A percentile compares a stretch with the other conserved stretches of the same genome.
phyloP scores from a whole-genome alignment of 2,329 filamentous ascomycete species.

The Botryotinia calthae region DNA sequence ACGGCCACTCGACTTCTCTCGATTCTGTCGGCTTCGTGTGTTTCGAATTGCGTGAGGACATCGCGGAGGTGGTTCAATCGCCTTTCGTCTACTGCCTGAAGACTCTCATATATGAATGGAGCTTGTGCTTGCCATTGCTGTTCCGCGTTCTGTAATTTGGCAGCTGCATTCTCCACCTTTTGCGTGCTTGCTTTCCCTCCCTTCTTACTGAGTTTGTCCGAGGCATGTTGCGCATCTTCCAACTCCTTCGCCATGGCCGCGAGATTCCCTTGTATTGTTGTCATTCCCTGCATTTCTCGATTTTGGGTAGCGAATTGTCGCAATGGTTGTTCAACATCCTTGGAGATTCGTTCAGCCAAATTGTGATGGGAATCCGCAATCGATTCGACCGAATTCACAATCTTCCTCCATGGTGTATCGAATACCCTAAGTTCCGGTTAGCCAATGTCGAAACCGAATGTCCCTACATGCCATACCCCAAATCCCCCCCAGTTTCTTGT shows the following conservation, averaged over 20 bases:
- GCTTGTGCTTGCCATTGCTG: slow-evolving; percentile 92
- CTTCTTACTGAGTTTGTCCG: slow-evolving; percentile 80
- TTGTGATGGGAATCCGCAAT: slow-evolving; percentile 81
- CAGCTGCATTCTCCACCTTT: slow-evolving; percentile 72
- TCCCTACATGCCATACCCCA: slow-evolving; percentile 69
- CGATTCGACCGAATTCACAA: slow-evolving; percentile 74
- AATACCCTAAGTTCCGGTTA: slow-evolving; percentile 66
- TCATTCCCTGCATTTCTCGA: slow-evolving; percentile 74
- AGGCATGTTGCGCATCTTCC: slow-evolving; percentile 77
- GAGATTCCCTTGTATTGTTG: slow-evolving; percentile 78
- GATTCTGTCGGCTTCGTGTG: slow-evolving; percentile 84
- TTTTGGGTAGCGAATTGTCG: slow-evolving; percentile 71
- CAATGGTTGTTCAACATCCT: slow-evolving; percentile 81
- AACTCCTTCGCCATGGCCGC: slow-evolving; percentile 78
- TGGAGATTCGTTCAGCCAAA: slow-evolving; percentile 78
- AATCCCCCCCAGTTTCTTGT: slow-evolving; percentile 72
- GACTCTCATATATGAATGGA: slow-evolving; percentile 88
- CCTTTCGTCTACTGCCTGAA: slow-evolving; percentile 87
- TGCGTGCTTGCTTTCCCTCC: slow-evolving; percentile 71
- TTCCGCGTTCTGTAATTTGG: slow-evolving; percentile 72
- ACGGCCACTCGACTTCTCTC: slow-evolving; percentile 72
- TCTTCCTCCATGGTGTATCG: slow-evolving; percentile 83
- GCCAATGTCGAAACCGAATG: not conserved
- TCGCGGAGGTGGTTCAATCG: slow-evolving; percentile 88
- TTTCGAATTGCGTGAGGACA: slow-evolving; percentile 87